Conservation (phyloP, 352 stramenopile genomes). For the Phytophthora boehmeriae region DNA sequence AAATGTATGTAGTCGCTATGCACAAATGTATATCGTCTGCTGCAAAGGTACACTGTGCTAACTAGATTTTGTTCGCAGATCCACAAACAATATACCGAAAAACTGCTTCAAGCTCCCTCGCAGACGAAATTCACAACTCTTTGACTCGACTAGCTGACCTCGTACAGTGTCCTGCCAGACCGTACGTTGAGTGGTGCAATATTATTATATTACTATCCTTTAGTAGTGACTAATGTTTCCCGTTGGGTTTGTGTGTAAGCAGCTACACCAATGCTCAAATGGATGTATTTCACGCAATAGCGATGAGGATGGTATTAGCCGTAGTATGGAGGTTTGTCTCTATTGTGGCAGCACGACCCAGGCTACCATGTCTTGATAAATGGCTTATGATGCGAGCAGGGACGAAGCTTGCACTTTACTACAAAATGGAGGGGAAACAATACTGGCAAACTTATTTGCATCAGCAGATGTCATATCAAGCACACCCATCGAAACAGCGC, state of each 20-base stretch:
- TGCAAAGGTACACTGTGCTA: too few relatives aligned
- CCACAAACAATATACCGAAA: slow-evolving; percentile 18
- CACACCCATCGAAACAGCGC: slow-evolving; percentile 11
- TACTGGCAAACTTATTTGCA: slow-evolving; percentile 15
- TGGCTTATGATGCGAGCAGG: slow-evolving; percentile 3
- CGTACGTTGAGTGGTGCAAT: slow-evolving; percentile 4
- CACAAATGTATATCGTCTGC: too few relatives aligned
- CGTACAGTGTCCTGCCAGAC: slow-evolving; percentile 1
- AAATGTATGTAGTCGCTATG: slow-evolving; percentile 11
- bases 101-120: slow-evolving; percentile 17
- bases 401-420: slow-evolving; percentile 20
- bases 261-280: slow-evolving; percentile 11
- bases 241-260: too few relatives aligned
- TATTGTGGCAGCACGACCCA: background rate
- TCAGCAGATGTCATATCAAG: slow-evolving; percentile 1
- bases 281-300: slow-evolving; percentile 12
- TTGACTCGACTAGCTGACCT: slow-evolving; percentile 8
- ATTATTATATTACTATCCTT: background rate
- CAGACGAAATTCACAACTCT: slow-evolving; percentile 10
- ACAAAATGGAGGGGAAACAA: slow-evolving; percentile 9
- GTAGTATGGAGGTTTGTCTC: slow-evolving; percentile 32
- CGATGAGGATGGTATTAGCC: slow-evolving; percentile 30
- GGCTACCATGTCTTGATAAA: background rate
- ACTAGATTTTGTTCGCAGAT: slow-evolving; percentile 6
- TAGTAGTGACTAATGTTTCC: background rate